Evolutionary conservation across 2,329 filamentous ascomycete species (phyloP).

Genomic region (Coniochaeta sp.): DNA sequence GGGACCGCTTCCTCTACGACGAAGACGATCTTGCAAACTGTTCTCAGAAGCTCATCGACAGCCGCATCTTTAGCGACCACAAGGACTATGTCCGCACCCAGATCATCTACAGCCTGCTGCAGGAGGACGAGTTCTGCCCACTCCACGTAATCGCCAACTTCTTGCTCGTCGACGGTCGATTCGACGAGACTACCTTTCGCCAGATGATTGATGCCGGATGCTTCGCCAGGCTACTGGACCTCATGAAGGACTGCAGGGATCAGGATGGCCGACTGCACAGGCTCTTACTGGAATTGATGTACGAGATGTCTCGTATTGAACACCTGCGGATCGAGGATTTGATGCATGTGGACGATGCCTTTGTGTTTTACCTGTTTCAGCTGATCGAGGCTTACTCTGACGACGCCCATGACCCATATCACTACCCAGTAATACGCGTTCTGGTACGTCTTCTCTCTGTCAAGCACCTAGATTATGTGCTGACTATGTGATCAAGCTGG

Average conservation of each 20-base stretch:
- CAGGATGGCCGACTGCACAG: slow-evolving; percentile 68
- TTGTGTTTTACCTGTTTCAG: slow-evolving; percentile 75
- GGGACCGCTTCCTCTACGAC: slow-evolving; percentile 65
- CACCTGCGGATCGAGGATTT: slow-evolving; percentile 71
- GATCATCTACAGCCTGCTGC: slow-evolving; percentile 81
- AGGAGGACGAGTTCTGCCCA: slow-evolving; percentile 79
- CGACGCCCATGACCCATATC: slow-evolving; percentile 86
- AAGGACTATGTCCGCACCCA: slow-evolving; percentile 85
- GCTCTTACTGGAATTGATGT: slow-evolving; percentile 78
- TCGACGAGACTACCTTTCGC: slow-evolving; percentile 70
- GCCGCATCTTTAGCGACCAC: slow-evolving; percentile 66
- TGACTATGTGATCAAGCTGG: slow-evolving; percentile 50
- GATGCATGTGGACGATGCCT: slow-evolving; percentile 68
- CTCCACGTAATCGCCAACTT: slow-evolving; percentile 78
- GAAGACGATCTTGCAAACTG: slow-evolving; percentile 78
- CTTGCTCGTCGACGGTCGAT: slow-evolving; percentile 78
- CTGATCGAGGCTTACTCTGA: slow-evolving; percentile 84
- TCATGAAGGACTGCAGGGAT: slow-evolving; percentile 62
- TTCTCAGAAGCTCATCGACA: slow-evolving; percentile 70
- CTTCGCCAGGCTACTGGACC: slow-evolving; percentile 75
- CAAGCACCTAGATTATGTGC: neutral
- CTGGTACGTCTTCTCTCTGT: slow-evolving; percentile 50
- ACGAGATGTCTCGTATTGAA: slow-evolving; percentile 95
- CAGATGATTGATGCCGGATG: slow-evolving; percentile 82
- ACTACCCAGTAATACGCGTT: slow-evolving; percentile 90